Conservation (phyloP, 1,284 basidiomycete genomes). For the Sporisorium reilianum region DNA sequence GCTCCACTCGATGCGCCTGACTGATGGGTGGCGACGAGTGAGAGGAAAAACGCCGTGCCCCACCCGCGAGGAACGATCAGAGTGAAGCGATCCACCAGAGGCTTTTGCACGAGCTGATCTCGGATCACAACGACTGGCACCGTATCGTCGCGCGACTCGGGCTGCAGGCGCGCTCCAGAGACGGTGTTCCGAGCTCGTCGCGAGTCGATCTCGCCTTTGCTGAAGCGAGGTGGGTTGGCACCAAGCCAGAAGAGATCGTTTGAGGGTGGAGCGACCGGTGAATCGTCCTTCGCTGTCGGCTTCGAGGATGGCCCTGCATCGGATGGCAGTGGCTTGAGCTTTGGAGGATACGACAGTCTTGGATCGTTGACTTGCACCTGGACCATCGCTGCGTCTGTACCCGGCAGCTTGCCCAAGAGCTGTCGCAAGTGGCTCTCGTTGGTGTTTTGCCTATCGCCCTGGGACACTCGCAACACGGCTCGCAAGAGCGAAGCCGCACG, state of each 20-base stretch:
- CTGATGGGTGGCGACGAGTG: constrained; percentile 58
- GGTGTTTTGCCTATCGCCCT: background rate
- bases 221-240: constrained; percentile 38
- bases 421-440: constrained; percentile 4
- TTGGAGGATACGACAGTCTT: constrained; percentile 58
- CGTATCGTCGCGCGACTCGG: constrained; percentile 54
- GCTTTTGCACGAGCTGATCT: constrained; percentile 22
- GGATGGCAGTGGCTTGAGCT: constrained; percentile 20
- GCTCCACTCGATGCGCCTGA: constrained; percentile 47
- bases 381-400: constrained; percentile 4
- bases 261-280: background rate
- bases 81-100: constrained; percentile 46
- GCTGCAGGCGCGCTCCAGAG: constrained; percentile 43
- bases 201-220: constrained; percentile 63
- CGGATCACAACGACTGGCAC: constrained; percentile 55
- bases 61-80: constrained; percentile 66
- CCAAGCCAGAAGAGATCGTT: constrained; percentile 40
- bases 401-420: constrained; percentile 6
- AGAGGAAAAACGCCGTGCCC: constrained; percentile 62
- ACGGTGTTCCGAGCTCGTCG: constrained; percentile 48
- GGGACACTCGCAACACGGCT: constrained; percentile 46
- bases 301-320: background rate
- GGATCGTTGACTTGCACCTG: constrained; percentile 60
- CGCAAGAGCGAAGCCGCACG: constrained; percentile 45
- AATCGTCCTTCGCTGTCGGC: background rate